Percentiles rank a stretch among this genome's conserved stretches.
Evolutionary conservation across 1,284 basidiomycete genomes (phyloP).

Genomic region (Gastroboletus turbinatus): DNA sequence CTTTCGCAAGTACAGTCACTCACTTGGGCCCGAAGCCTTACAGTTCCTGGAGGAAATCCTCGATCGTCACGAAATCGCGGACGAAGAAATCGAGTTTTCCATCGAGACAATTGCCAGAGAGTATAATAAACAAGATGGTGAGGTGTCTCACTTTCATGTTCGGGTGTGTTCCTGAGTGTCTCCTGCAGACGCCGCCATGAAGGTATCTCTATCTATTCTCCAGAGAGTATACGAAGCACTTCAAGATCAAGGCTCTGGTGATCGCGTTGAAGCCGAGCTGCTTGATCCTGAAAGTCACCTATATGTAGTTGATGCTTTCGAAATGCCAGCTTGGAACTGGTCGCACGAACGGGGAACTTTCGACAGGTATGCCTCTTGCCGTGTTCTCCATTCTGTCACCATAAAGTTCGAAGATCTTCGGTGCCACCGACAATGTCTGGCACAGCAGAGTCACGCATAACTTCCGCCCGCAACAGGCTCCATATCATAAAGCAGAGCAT

Average conservation of each 20-base stretch:
- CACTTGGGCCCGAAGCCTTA: conserved; percentile 73
- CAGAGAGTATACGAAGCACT: conserved; percentile 81
- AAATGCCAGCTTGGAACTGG: conserved; percentile 93
- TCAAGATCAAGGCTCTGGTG: conserved; percentile 68
- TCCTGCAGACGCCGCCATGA: conserved; percentile 72
- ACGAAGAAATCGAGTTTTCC: conserved; percentile 76
- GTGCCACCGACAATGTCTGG: conserved; percentile 69
- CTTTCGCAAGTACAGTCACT: conserved; percentile 82
- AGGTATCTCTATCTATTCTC: conserved; percentile 72
- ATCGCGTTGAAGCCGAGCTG: conserved; percentile 55
- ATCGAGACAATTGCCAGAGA: conserved; percentile 84
- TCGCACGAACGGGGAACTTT: conserved; percentile 83
- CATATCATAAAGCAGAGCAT: conserved; percentile 89
- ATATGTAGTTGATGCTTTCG: conserved; percentile 85
- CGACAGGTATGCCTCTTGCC: conserved; percentile 57
- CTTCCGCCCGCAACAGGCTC: conserved; percentile 78
- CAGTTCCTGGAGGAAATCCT: conserved; percentile 69
- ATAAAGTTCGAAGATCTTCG: conserved; percentile 35
- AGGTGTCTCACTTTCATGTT: conserved; percentile 24
- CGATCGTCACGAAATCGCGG: conserved; percentile 61
- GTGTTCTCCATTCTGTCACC: conserved; percentile 1
- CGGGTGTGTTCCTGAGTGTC: conserved; percentile 1
- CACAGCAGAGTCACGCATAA: conserved; percentile 75
- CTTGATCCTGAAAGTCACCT: conserved; percentile 87
- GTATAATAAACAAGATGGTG: conserved; percentile 91